phyloP scores from a whole-genome alignment of 2,329 filamentous ascomycete species.

The Tolypocladium pustulatum region DNA sequence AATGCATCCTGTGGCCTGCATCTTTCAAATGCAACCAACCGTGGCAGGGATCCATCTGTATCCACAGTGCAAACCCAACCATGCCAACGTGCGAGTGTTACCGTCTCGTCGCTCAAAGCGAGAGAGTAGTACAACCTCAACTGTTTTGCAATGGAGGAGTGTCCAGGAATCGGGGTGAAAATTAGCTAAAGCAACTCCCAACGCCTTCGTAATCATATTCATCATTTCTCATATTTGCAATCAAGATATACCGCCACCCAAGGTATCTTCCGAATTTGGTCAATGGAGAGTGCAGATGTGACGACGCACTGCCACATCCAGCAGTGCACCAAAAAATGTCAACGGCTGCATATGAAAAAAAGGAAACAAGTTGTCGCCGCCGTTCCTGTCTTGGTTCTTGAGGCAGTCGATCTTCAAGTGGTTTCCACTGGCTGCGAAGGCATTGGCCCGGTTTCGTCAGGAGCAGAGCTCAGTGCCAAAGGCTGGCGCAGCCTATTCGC shows the following conservation, averaged over 20 bases:
- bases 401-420: background rate
- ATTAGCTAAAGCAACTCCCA: slow-evolving; percentile 7
- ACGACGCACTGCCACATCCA: slow-evolving; percentile 1
- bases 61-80: background rate
- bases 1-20: slow-evolving; percentile 2
- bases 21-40: background rate
- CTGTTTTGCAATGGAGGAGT: background rate
- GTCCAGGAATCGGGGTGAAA: background rate
- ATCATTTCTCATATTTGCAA: slow-evolving; percentile 10
- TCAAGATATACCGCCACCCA: slow-evolving; percentile 9
- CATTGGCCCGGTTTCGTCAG: slow-evolving; percentile 29
- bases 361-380: background rate
- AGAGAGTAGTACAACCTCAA: background rate
- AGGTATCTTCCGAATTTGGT: slow-evolving; percentile 19
- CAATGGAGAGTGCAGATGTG: slow-evolving; percentile 4
- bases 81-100: background rate
- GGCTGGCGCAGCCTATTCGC: slow-evolving; percentile 23
- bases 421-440: slow-evolving; percentile 13
- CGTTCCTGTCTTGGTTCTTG: background rate
- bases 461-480: slow-evolving; percentile 11
- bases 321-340: background rate
- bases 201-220: slow-evolving; percentile 17
- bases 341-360: background rate
- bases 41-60: background rate
- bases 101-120: background rate